These are phyloP conservation scores for Hypoxylon subgilvum DNA, from an alignment of 495 filamentous ascomycete genomes.

Conservation along the genomic window DNA sequence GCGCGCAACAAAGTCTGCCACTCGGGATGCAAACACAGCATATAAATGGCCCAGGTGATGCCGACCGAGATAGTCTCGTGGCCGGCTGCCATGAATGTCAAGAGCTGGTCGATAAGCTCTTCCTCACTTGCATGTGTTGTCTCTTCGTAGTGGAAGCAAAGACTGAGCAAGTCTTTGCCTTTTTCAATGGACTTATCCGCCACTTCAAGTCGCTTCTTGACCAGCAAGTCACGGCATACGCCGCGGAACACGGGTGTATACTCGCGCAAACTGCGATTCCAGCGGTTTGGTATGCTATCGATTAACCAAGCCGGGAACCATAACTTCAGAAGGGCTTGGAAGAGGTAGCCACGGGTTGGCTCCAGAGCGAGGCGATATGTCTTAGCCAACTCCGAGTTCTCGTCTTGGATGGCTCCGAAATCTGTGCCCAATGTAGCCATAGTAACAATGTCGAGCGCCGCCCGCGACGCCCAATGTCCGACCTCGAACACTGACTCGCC, in stretches of 20 bases:
- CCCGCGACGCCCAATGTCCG: constrained; percentile 5
- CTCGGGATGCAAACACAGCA: constrained; percentile 37
- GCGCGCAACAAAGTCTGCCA: constrained; percentile 29
- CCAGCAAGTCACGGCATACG: constrained; percentile 1
- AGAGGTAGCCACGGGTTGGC: constrained; percentile 7
- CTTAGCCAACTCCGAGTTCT: constrained; percentile 11
- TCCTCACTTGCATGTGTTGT: constrained; percentile 53
- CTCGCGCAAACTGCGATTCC: constrained; percentile 10
- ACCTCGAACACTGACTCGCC: constrained; percentile 10
- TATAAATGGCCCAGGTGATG: constrained; percentile 37
- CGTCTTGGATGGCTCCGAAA: constrained; percentile 12
- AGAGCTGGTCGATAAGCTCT: constrained; percentile 71
- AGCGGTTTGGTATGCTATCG: constrained; percentile 9
- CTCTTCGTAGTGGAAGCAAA: constrained; percentile 14
- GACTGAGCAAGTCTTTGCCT: constrained; percentile 38
- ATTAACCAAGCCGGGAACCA: constrained; percentile 10
- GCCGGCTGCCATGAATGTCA: constrained; percentile 77
- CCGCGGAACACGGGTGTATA: constrained; percentile 11
- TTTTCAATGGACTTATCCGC: constrained; percentile 26
- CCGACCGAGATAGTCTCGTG: constrained; percentile 57
- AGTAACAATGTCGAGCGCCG: constrained; percentile 13
- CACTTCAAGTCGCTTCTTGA: constrained; percentile 40
- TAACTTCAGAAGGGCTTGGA: constrained; percentile 12
- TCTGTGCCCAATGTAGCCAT: constrained; percentile 10
- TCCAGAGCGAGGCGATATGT: constrained; percentile 9